Evolutionary conservation across 2,329 filamentous ascomycete genomes (phyloP), one percentile per base, ranked within the genome.

Genomic region (Chrysoporthe austroafricana): DNA sequence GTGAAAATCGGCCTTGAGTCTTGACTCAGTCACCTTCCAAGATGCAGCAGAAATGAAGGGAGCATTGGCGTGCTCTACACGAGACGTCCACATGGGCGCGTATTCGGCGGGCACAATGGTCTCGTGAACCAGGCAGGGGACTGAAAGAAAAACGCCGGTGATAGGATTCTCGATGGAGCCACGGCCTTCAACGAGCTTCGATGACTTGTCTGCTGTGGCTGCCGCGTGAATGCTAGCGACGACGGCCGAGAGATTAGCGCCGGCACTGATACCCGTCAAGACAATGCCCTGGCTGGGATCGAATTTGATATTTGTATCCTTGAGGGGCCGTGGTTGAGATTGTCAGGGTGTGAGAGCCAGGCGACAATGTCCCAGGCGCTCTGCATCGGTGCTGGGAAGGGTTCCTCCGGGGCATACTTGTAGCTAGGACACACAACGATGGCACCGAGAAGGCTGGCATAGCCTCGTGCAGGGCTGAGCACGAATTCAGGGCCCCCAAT

Each of bases 241-340:
- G 73, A 21, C 73, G 71, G 18, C 74, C 72, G 36, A 73, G 70
- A 67, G 70, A 72, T 21, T 66, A 66, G 11, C 76, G 72, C 43
- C 74, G 61, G 42, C 71, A 54, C 59, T 65, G 65, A 61, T 63
- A 54, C 43, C 73, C 64, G 46, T 70, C 68, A 32, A 70, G 65
- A 70, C 36, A 5, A 69, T 57, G 9, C 67, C 69, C 16, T 59
- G 66, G 4, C 65, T 59, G 11, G 69, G 70, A 36, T 72, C 71
- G 2, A 70, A 63, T 8, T 71, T 70, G 36, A 63, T 18, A 16
- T 62, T 46, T 11, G n/a, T 9, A 16, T 32, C 59, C 36, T 59
- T 59, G 8, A 66, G 59, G 8, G 26, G 18, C 65, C 34, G 1
- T 36, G 2, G 2, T 66, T 66, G 42, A 66, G 59, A 54, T 63